A percentile compares a stretch with the other conserved stretches of the same genome.
phyloP scores from a whole-genome alignment of 179 eudicot species.

The Beta lomatogona region DNA sequence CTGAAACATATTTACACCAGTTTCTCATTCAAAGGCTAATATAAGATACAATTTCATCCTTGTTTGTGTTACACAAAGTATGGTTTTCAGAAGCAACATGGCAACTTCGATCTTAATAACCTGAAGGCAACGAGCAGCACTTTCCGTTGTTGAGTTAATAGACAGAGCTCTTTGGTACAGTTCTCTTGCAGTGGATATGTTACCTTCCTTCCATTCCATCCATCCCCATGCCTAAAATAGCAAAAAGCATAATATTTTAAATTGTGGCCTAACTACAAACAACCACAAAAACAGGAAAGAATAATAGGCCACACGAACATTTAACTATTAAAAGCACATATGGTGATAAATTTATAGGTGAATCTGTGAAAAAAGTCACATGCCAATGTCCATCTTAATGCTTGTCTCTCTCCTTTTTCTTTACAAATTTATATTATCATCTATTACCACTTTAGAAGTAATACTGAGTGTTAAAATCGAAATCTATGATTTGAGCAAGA shows the following conservation, averaged over 20 bases:
- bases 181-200: constrained; percentile 73
- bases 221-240: constrained; percentile 91
- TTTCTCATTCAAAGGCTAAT: not conserved
- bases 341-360: too few species aligned
- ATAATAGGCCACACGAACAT: not conserved
- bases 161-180: constrained; percentile 75
- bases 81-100: not conserved
- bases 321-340: not conserved
- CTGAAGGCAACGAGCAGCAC: constrained; percentile 98
- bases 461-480: too few species aligned
- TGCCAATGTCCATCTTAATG: too few species aligned
- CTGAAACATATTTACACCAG: constrained; percentile 36
- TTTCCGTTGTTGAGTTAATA: constrained; percentile 66
- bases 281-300: not conserved
- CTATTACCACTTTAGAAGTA: too few species aligned
- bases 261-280: not conserved
- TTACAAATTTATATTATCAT: too few species aligned
- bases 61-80: not conserved
- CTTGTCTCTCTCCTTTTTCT: too few species aligned
- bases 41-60: not conserved
- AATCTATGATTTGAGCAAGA: too few species aligned
- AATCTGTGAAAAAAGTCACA: too few species aligned
- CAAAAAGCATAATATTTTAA: not conserved
- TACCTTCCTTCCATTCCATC: constrained; percentile 99
- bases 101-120: constrained; percentile 28